Conservation (phyloP, 306 rosid genomes). For the Prinsepia uniflora region DNA sequence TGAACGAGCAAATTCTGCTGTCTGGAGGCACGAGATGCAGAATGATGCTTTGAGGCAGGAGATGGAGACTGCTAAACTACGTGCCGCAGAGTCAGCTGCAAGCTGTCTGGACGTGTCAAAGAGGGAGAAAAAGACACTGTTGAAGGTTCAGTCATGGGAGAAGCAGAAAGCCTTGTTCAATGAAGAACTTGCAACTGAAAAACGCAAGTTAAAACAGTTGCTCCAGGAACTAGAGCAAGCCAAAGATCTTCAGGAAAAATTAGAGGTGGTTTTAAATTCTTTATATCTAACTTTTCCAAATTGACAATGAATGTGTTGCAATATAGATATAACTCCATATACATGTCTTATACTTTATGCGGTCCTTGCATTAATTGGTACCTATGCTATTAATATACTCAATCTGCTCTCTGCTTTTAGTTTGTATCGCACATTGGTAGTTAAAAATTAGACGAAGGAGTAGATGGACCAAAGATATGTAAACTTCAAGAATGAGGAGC, state of each 20-base stretch:
- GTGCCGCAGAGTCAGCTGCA: conserved; percentile 71
- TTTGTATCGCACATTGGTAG: neutral
- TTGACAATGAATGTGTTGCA: neutral
- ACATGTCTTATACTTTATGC: neutral
- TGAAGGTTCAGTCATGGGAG: conserved; percentile 73
- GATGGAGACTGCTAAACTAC: conserved; percentile 74
- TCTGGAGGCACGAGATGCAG: conserved; percentile 72
- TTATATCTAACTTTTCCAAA: conserved; percentile 4
- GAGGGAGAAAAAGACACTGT: conserved; percentile 69
- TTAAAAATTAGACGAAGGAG: neutral
- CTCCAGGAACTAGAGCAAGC: conserved; percentile 62
- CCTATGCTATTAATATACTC: neutral
- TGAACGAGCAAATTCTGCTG: conserved; percentile 74
- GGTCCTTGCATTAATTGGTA: neutral
- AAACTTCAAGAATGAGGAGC: neutral
- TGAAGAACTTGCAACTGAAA: conserved; percentile 62
- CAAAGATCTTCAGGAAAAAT: conserved; percentile 50
- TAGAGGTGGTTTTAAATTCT: conserved; percentile 56
- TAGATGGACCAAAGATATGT: neutral
- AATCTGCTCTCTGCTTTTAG: neutral
- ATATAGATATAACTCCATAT: neutral
- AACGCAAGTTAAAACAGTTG: conserved; percentile 46
- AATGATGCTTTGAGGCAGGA: conserved; percentile 66
- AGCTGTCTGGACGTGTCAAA: conserved; percentile 70
- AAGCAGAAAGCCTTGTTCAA: conserved; percentile 63